A percentile compares a stretch with the other conserved stretches of the same genome.
phyloP scores from a whole-genome alignment of 352 stramenopile genomes.

The Globisporangium emineosum region DNA sequence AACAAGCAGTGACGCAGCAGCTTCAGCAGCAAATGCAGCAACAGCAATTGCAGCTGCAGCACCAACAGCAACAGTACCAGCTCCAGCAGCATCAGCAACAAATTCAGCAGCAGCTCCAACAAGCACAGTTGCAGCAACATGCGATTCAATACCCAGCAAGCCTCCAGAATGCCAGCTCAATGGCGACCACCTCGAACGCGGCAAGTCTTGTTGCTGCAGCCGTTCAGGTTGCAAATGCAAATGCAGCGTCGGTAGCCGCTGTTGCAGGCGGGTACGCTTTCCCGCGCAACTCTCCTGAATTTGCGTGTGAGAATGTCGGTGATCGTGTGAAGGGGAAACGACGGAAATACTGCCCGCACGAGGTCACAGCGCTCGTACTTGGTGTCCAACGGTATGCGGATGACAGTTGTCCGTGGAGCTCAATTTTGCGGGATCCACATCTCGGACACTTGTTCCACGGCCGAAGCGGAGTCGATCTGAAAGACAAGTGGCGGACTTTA shows the following conservation, averaged over 20 bases:
- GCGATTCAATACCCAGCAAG: conserved; percentile 31
- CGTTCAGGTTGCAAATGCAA: conserved; percentile 32
- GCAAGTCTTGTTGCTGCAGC: conserved; percentile 41
- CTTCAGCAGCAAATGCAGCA: conserved; percentile 29
- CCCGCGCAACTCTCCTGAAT: conserved; percentile 68
- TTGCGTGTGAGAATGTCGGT: conserved; percentile 79
- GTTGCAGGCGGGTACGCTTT: conserved; percentile 47
- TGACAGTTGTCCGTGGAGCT: conserved; percentile 83
- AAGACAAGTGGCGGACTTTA: conserved; percentile 81
- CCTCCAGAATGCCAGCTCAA: conserved; percentile 21
- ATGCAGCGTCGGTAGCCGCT: conserved; percentile 26
- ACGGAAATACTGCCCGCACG: conserved; percentile 79
- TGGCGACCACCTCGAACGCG: conserved; percentile 31
- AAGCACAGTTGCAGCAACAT: conserved; percentile 31
- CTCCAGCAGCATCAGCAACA: conserved; percentile 32
- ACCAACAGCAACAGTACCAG: conserved; percentile 28
- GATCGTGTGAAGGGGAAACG: conserved; percentile 83
- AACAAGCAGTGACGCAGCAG: conserved; percentile 20
- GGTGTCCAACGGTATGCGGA: conserved; percentile 83
- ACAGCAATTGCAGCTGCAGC: conserved; percentile 30
- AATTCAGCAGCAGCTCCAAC: conserved; percentile 29
- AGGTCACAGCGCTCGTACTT: conserved; percentile 78
- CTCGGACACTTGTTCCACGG: conserved; percentile 75
- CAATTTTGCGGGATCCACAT: conserved; percentile 69
- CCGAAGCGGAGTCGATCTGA: conserved; percentile 73